Percentiles rank a stretch among this genome's conserved stretches.
Conservation (phyloP, 805 yeast genomes). For the Yarrowia sp. region DNA sequence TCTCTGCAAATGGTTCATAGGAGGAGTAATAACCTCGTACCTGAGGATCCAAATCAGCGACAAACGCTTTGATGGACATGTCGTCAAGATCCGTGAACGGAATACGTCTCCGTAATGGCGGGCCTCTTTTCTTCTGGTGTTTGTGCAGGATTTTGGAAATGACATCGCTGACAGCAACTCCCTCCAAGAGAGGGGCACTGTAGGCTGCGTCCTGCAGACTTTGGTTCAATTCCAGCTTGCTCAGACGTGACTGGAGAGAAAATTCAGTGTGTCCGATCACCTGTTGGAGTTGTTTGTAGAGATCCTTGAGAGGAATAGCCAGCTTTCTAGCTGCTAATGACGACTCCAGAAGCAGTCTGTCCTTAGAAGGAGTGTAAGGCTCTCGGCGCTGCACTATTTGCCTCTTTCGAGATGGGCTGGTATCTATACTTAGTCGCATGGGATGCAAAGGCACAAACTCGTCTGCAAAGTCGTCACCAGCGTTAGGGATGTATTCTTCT, state of each 20-base stretch:
- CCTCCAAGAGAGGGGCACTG: background rate
- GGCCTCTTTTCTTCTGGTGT: background rate
- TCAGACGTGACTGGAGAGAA: constrained; percentile 12
- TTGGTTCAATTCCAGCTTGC: background rate
- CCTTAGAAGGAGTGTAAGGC: background rate
- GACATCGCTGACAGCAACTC: background rate
- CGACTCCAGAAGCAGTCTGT: constrained; percentile 10
- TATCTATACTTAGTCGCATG: too few species aligned
- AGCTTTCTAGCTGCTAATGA: background rate
- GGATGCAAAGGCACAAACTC: background rate
- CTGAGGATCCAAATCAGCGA: background rate
- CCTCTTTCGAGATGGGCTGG: background rate
- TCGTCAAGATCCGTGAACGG: constrained; percentile 21
- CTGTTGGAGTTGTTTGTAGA: background rate
- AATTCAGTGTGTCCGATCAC: constrained; percentile 13
- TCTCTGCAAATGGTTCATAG: constrained; percentile 7
- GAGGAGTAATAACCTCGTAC: background rate
- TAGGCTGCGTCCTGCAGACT: background rate
- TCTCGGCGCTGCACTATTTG: background rate
- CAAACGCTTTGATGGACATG: constrained; percentile 13
- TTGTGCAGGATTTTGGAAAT: background rate
- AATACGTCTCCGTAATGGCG: background rate
- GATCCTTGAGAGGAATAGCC: background rate
- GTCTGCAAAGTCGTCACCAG: constrained; percentile 4
- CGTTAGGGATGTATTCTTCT: background rate